Evolutionary conservation across 768 basidiomycete genomes (phyloP).

Genomic region (Naganishia antarctica): DNA sequence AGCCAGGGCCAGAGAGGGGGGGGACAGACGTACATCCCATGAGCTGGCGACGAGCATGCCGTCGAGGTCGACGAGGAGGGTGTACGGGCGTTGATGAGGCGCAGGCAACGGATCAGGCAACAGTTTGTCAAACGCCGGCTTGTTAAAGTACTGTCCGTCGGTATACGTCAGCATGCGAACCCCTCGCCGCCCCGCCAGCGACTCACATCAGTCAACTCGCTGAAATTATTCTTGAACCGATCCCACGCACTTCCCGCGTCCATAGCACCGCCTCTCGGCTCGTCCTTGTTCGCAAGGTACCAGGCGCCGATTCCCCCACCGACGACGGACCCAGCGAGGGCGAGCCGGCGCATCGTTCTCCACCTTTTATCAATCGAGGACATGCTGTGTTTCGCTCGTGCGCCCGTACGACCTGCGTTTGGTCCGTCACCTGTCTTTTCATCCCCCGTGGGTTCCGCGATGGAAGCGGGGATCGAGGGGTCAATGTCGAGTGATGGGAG

Average conservation of each 20-base stretch:
- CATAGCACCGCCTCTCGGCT: constrained; percentile 57
- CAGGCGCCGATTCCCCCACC: constrained; percentile 60
- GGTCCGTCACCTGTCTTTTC: constrained; percentile 21
- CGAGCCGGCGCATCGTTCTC: constrained; percentile 57
- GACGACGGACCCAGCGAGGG: constrained; percentile 54
- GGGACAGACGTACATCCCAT: constrained; percentile 75
- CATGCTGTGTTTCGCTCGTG: constrained; percentile 63
- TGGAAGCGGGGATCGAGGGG: constrained; percentile 38
- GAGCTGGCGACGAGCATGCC: constrained; percentile 84
- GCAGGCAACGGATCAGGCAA: constrained; percentile 78
- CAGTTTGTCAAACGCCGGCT: constrained; percentile 87
- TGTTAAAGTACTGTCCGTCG: constrained; percentile 70
- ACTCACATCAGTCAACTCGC: constrained; percentile 41
- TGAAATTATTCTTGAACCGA: constrained; percentile 36
- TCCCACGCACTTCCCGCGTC: constrained; percentile 30
- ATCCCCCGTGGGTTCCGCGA: constrained; percentile 36
- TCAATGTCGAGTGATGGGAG: constrained; percentile 48
- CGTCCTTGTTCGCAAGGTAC: constrained; percentile 75
- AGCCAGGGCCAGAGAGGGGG: background rate
- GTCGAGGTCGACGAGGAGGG: constrained; percentile 82
- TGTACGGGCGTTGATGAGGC: constrained; percentile 83
- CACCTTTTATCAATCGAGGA: constrained; percentile 72
- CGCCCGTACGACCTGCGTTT: too few relatives aligned
- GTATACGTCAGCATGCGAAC: background rate
- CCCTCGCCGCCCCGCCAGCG: background rate